Evolutionary conservation across 2,329 filamentous ascomycete species (phyloP).

Genomic region (Hymenoscyphus scutula): DNA sequence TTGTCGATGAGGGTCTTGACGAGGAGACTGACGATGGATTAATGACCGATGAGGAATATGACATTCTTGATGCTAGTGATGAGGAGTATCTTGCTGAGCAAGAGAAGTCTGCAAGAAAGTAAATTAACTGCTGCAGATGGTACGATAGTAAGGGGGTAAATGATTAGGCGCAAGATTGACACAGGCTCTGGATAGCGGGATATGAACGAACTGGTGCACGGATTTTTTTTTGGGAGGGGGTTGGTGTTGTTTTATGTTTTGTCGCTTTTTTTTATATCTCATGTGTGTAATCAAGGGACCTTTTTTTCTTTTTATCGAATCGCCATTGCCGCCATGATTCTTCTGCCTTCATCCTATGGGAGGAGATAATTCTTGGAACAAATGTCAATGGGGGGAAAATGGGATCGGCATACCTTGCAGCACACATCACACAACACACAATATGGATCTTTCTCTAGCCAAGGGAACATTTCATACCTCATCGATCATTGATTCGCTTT

Average conservation of each 20-base stretch:
- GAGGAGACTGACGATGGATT: conserved; percentile 70
- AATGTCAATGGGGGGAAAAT: too few species aligned
- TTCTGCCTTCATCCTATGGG: too few species aligned
- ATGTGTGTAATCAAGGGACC: conserved; percentile 14
- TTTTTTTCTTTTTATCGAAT: conserved; percentile 6
- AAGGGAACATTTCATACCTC: too few species aligned
- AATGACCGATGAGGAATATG: conserved; percentile 96
- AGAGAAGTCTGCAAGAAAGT: conserved; percentile 32
- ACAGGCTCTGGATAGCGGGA: conserved; percentile 30
- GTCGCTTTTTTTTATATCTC: conserved; percentile 18
- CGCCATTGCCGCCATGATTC: too few species aligned
- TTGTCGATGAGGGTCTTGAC: conserved; percentile 44
- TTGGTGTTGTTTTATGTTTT: conserved; percentile 3
- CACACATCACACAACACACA: too few species aligned
- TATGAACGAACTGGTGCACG: conserved; percentile 24
- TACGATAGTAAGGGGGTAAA: conserved; percentile 6
- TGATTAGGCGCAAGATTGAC: conserved; percentile 34
- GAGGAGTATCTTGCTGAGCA: conserved; percentile 70
- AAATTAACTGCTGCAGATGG: conserved; percentile 14
- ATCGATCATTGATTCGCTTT: too few species aligned
- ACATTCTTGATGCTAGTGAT: conserved; percentile 92
- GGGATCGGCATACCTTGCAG: too few species aligned
- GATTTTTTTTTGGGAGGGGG: conserved; percentile 20
- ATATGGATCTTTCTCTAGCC: too few species aligned
- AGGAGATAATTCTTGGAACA: too few species aligned